Percentiles rank a stretch among this genome's conserved stretches.
Conservation (phyloP, 164 flowering plant species). For the Tetracentron sinense region DNA sequence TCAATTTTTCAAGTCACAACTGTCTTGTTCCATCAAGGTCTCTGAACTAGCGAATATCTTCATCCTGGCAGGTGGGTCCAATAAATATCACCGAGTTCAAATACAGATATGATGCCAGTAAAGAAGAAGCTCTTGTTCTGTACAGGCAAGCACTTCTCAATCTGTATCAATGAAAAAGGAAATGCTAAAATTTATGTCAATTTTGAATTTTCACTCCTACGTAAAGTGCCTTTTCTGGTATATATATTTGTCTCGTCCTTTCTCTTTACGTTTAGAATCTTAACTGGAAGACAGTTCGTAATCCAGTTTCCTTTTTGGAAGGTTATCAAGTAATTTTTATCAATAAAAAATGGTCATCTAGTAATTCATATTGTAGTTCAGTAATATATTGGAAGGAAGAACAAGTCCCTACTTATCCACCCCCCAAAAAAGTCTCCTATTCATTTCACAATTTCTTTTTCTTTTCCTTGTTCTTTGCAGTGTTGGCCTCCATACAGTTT, state of each 20-base stretch:
- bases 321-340: too few species aligned
- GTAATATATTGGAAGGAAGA: neutral
- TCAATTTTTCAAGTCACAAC: neutral
- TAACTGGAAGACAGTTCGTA: neutral
- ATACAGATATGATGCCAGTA: constrained; percentile 56
- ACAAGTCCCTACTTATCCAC: neutral
- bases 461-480: constrained; percentile 40
- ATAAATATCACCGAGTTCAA: constrained; percentile 93
- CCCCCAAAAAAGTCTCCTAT: neutral
- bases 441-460: neutral
- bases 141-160: constrained; percentile 56
- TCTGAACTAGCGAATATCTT: constrained; percentile 4
- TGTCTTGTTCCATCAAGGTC: neutral
- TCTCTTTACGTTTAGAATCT: neutral
- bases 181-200: neutral
- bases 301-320: neutral
- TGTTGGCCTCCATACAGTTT: constrained; percentile 79
- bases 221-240: neutral
- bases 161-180: neutral
- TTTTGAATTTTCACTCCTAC: neutral
- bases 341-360: too few species aligned
- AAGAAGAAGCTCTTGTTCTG: constrained; percentile 66
- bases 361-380: neutral
- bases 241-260: neutral
- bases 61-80: constrained; percentile 65